Conservation (phyloP, 2,329 filamentous ascomycete species). For the Fusarium multiceps region DNA sequence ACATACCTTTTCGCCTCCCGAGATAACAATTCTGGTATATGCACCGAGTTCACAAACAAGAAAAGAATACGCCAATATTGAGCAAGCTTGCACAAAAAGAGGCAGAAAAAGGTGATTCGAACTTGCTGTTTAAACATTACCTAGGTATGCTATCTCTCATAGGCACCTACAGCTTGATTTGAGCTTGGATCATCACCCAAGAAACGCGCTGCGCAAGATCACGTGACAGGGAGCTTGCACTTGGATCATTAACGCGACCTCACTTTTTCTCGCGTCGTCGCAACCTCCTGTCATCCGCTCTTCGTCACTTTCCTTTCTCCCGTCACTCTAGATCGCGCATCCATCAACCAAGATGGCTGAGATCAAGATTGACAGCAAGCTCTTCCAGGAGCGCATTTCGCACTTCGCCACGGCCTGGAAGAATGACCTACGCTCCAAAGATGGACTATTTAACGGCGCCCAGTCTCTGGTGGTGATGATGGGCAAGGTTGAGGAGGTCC, state of each 20-base stretch:
- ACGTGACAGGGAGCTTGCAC: slow-evolving; percentile 50
- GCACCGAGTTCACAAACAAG: neutral
- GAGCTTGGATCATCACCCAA: slow-evolving; percentile 39
- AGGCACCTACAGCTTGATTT: neutral
- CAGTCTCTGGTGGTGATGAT: slow-evolving; percentile 90
- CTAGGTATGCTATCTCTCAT: neutral
- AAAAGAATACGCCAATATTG: neutral
- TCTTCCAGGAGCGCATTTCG: slow-evolving; percentile 92
- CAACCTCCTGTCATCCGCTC: slow-evolving; percentile 43
- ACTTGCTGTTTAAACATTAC: neutral
- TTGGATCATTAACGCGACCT: slow-evolving; percentile 57
- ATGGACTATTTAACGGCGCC: slow-evolving; percentile 85
- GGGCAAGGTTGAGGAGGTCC: slow-evolving; percentile 92
- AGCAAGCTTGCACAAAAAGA: neutral
- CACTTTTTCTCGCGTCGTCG: slow-evolving; percentile 56
- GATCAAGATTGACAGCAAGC: slow-evolving; percentile 93
- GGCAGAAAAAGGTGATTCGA: neutral
- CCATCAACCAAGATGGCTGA: slow-evolving; percentile 70
- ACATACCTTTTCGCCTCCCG: neutral
- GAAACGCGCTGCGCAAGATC: slow-evolving; percentile 46
- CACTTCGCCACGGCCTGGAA: slow-evolving; percentile 94
- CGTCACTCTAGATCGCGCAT: slow-evolving; percentile 47
- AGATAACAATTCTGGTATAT: neutral
- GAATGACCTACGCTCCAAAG: slow-evolving; percentile 89
- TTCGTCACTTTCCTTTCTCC: slow-evolving; percentile 35